phyloP scores from a whole-genome alignment of 257 asterid species.

The Przewalskia tangutica region DNA sequence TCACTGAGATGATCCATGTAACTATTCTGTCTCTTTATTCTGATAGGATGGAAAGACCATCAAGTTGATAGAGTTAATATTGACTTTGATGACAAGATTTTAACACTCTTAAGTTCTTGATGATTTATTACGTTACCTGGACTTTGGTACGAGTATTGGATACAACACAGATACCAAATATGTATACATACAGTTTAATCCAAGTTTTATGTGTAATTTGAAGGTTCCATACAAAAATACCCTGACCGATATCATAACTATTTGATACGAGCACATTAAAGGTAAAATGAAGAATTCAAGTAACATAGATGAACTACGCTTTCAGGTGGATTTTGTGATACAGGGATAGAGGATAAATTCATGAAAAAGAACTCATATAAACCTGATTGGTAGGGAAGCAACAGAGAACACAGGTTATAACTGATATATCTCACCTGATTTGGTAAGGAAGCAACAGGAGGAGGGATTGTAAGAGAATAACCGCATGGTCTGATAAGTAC shows the following conservation, averaged over 20 bases:
- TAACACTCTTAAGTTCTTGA: not conserved
- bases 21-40: conserved; percentile 15
- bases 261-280: not conserved
- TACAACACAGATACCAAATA: not conserved
- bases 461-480: not conserved
- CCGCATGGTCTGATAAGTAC: not conserved
- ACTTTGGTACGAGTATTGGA: not conserved
- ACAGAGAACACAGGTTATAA: not conserved
- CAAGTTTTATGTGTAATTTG: not conserved
- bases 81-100: not conserved
- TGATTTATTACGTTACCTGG: not conserved
- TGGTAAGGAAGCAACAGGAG: not conserved
- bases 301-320: not conserved
- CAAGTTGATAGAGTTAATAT: not conserved
- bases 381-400: not conserved
- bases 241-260: not conserved
- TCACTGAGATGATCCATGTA: conserved; percentile 98
- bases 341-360: not conserved
- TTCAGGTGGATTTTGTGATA: not conserved
- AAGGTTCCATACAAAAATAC: not conserved
- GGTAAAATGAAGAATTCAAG: not conserved
- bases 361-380: not conserved
- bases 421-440: not conserved
- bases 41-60: not conserved
- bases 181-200: not conserved